phyloP scores from a whole-genome alignment of 805 yeast species.

The Ogataea methylovora region DNA sequence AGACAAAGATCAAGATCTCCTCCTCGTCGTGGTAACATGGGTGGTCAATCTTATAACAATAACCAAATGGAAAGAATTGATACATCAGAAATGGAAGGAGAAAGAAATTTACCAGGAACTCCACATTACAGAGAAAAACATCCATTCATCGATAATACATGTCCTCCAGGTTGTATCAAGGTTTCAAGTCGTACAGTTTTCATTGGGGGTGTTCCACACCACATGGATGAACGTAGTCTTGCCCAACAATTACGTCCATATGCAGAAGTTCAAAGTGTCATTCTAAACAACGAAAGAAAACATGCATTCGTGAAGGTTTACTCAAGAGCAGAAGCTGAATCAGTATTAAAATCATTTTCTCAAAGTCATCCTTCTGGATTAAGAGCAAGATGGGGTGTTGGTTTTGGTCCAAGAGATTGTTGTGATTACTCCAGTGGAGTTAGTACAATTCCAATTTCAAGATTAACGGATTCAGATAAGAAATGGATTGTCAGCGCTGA shows the following conservation, averaged over 20 bases:
- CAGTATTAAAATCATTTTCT: constrained; percentile 62
- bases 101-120: constrained; percentile 60
- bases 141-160: constrained; percentile 58
- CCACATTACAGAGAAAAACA: constrained; percentile 73
- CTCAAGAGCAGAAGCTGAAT: constrained; percentile 87
- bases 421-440: constrained; percentile 90
- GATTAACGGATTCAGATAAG: constrained; percentile 91
- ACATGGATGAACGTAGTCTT: constrained; percentile 71
- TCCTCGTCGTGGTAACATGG: constrained; percentile 15
- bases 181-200: constrained; percentile 87
- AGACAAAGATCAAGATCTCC: constrained; percentile 46
- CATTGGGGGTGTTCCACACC: constrained; percentile 85
- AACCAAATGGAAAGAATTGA: constrained; percentile 8
- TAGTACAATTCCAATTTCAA: constrained; percentile 76
- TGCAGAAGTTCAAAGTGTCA: constrained; percentile 88
- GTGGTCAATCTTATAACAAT: constrained; percentile 8
- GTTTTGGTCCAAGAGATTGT: constrained; percentile 98
- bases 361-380: constrained; percentile 49
- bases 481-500: constrained; percentile 86
- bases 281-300: constrained; percentile 79
- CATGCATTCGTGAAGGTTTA: constrained; percentile 96
- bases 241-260: constrained; percentile 68
- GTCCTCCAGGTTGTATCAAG: constrained; percentile 74
- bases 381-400: constrained; percentile 98
- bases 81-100: constrained; percentile 35